phyloP scores from a whole-genome alignment of 768 basidiomycete genomes.

The Russula compacta region DNA sequence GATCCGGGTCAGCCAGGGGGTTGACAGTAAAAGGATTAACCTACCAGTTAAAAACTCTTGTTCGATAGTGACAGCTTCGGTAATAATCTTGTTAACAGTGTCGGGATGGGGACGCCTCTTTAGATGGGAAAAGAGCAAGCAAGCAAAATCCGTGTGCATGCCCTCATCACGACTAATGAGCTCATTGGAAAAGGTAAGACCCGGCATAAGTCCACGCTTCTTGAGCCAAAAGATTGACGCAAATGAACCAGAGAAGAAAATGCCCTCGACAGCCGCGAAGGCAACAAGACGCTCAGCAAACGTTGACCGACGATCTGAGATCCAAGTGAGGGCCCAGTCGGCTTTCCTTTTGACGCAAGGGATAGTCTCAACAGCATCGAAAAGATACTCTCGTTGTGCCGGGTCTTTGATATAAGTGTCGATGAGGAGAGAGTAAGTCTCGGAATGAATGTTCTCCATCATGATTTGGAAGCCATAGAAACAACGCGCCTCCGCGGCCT shows the following conservation, averaged over 20 bases:
- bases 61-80: conserved; percentile 78
- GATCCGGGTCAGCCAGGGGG: neutral
- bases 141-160: conserved; percentile 95
- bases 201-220: conserved; percentile 97
- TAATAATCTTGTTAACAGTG: conserved; percentile 60
- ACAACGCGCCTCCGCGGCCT: conserved; percentile 85
- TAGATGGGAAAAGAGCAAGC: conserved; percentile 79
- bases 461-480: conserved; percentile 99
- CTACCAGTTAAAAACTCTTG: conserved; percentile 77
- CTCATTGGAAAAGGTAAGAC: conserved; percentile 93
- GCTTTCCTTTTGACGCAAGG: conserved; percentile 90
- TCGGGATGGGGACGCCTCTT: conserved; percentile 74
- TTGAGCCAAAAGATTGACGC: conserved; percentile 96
- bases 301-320: conserved; percentile 66
- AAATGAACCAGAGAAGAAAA: conserved; percentile 93
- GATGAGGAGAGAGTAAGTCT: conserved; percentile 93
- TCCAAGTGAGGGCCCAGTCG: conserved; percentile 93
- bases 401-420: conserved; percentile 89
- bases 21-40: conserved; percentile 8
- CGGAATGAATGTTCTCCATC: conserved; percentile 98
- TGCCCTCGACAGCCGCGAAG: conserved; percentile 93
- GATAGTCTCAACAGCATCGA: conserved; percentile 89
- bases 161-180: conserved; percentile 94
- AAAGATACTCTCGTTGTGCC: conserved; percentile 66
- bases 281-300: conserved; percentile 88